A percentile compares a stretch with the other conserved stretches of the same genome.
Evolutionary conservation across 1,284 basidiomycete genomes (phyloP).

Genomic region (Ustilago shanxiensis): DNA sequence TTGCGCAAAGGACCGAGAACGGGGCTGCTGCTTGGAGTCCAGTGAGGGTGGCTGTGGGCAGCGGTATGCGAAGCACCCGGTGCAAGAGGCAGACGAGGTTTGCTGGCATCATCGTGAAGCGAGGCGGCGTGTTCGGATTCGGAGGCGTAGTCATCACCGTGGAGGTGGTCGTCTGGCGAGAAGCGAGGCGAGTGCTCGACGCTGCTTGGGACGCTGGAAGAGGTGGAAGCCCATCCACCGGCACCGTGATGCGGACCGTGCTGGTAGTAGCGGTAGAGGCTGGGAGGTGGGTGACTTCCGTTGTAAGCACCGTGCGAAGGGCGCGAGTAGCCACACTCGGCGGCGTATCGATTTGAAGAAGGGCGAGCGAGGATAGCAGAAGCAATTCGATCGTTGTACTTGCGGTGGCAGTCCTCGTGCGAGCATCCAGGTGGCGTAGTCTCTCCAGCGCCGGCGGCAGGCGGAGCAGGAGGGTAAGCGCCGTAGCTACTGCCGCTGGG

Average conservation of each 20-base stretch:
- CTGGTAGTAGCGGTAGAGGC: conserved; percentile 54
- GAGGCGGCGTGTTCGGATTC: conserved; percentile 55
- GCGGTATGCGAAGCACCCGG: conserved; percentile 19
- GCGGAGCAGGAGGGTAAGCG: conserved; percentile 14
- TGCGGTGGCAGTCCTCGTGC: conserved; percentile 64
- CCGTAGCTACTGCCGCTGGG: conserved; percentile 19
- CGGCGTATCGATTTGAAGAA: conserved; percentile 28
- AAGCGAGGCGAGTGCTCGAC: conserved; percentile 65
- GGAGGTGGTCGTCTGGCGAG: conserved; percentile 61
- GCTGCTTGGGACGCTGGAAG: conserved; percentile 65
- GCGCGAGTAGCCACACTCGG: conserved; percentile 37
- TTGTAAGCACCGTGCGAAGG: conserved; percentile 40
- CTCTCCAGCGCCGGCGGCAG: conserved; percentile 18
- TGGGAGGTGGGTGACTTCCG: conserved; percentile 48
- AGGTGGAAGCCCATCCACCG: conserved; percentile 57
- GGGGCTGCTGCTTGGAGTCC: conserved; percentile 68
- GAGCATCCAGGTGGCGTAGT: conserved; percentile 58
- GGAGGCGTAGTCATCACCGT: conserved; percentile 60
- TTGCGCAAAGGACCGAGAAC: conserved; percentile 67
- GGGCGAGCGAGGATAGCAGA: conserved; percentile 49
- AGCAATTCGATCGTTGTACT: conserved; percentile 62
- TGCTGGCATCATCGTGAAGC: conserved; percentile 35
- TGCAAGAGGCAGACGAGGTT: conserved; percentile 31
- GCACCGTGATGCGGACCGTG: conserved; percentile 40
- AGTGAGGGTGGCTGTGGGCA: conserved; percentile 43